A percentile compares a stretch with the other conserved stretches of the same genome.
Evolutionary conservation across 495 filamentous ascomycete genomes (phyloP).

Genomic region (Xylaria nigripes): DNA sequence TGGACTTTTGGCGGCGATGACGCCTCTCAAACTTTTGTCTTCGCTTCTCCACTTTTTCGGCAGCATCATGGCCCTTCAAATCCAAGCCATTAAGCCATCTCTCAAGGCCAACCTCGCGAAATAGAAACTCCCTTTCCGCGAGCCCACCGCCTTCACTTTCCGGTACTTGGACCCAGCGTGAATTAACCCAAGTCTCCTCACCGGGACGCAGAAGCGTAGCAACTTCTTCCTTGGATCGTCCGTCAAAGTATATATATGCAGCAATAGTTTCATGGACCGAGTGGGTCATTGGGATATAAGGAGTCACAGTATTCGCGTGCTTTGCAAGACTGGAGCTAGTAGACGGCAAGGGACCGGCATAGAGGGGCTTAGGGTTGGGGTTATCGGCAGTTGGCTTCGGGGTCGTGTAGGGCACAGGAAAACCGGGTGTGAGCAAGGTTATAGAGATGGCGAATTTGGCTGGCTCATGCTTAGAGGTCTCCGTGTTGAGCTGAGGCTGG

Average conservation of each 20-base stretch:
- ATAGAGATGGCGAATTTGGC: conserved; percentile 96
- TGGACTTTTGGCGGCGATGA: conserved; percentile 55
- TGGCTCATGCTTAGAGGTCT: conserved; percentile 69
- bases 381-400: conserved; percentile 65
- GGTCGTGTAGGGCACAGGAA: conserved; percentile 81
- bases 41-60: conserved; percentile 78
- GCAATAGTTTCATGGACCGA: conserved; percentile 94
- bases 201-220: conserved; percentile 86
- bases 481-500: conserved; percentile 64
- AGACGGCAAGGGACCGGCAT: conserved; percentile 60
- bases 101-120: conserved; percentile 94
- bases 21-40: conserved; percentile 84
- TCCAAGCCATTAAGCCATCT: conserved; percentile 93
- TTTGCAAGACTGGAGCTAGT: conserved; percentile 32
- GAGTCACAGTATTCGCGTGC: conserved; percentile 54
- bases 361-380: conserved; percentile 67
- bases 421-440: conserved; percentile 81
- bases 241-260: conserved; percentile 98
- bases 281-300: conserved; percentile 81
- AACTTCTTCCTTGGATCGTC: conserved; percentile 89
- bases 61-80: conserved; percentile 76
- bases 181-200: conserved; percentile 99
- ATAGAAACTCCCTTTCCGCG: conserved; percentile 93
- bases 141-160: conserved; percentile 86
- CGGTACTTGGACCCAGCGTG: conserved; percentile 91